Evolutionary conservation across 805 yeast species (phyloP).

Genomic region (Kluyveromyces aestuarii): DNA sequence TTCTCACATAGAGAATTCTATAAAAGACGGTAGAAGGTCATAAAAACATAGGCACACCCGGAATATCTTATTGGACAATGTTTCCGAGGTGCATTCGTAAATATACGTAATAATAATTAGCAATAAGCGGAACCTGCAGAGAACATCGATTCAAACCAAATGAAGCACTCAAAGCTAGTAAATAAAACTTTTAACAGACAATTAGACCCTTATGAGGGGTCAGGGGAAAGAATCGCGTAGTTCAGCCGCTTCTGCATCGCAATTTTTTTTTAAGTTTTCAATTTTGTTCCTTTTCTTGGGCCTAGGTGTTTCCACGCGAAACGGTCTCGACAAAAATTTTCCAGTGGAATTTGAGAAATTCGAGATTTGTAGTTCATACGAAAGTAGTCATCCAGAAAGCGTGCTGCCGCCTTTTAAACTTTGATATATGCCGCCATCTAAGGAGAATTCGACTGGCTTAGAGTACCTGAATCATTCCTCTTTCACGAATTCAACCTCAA

Average conservation of each 20-base stretch:
- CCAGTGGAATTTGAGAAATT: constrained; percentile 17
- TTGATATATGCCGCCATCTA: not conserved
- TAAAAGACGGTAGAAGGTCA: not conserved
- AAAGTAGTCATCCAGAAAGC: not conserved
- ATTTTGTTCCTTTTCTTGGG: not conserved
- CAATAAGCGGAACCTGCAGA: too few species aligned
- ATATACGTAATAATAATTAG: too few species aligned
- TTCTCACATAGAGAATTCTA: not conserved
- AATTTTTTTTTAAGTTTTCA: not conserved
- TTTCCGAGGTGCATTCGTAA: too few species aligned
- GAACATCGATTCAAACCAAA: too few species aligned
- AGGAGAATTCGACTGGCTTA: not conserved
- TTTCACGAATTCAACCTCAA: not conserved
- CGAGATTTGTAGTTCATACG: not conserved
- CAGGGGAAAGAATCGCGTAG: too few species aligned
- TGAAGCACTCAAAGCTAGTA: too few species aligned
- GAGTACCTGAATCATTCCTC: not conserved
- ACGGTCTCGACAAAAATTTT: constrained; percentile 6
- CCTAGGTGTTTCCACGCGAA: not conserved
- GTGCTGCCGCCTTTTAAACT: not conserved
- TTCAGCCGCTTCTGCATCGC: too few species aligned
- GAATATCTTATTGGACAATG: too few species aligned
- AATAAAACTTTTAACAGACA: too few species aligned
- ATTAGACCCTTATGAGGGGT: too few species aligned
- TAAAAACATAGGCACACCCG: not conserved